Percentiles rank a stretch among this genome's conserved stretches.
phyloP scores from a whole-genome alignment of 139 green algal species.

The Raphidocelis subcapitata region DNA sequence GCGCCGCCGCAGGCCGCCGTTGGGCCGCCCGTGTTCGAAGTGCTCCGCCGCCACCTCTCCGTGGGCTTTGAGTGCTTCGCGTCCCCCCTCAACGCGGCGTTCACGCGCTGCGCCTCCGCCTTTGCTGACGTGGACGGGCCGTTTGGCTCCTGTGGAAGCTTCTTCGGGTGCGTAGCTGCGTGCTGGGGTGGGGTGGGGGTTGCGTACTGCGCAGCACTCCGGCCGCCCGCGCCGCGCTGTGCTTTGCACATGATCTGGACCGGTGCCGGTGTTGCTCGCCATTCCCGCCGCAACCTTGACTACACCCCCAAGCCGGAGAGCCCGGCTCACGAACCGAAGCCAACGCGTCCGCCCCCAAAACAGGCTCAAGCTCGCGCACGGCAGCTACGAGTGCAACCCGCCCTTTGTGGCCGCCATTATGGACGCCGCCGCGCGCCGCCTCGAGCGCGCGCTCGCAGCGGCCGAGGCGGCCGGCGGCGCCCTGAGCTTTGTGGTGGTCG shows the following conservation, averaged over 20 bases:
- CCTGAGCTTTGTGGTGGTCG: constrained; percentile 28
- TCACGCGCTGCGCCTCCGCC: constrained; percentile 9
- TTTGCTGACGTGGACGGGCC: constrained; percentile 31
- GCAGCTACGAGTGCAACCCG: constrained; percentile 30
- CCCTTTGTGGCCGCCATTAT: constrained; percentile 26
- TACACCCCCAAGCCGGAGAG: too few relatives aligned
- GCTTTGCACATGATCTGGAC: neutral
- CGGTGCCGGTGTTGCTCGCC: too few relatives aligned
- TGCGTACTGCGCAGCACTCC: too few relatives aligned
- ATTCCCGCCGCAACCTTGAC: too few relatives aligned
- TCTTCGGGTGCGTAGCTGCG: constrained; percentile 24
- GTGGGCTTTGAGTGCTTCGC: constrained; percentile 34
- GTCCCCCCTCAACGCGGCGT: constrained; percentile 17
- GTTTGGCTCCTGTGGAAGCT: constrained; percentile 31
- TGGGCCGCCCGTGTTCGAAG: constrained; percentile 18
- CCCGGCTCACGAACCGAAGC: too few relatives aligned
- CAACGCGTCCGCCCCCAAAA: too few relatives aligned
- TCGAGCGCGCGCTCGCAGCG: constrained; percentile 6
- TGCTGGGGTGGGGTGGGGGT: too few relatives aligned
- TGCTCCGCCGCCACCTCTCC: constrained; percentile 5
- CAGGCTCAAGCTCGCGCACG: constrained; percentile 6
- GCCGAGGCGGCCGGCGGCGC: constrained; percentile 6
- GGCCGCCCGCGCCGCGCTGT: neutral
- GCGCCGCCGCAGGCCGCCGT: constrained; percentile 14
- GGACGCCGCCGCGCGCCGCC: constrained; percentile 8